phyloP scores from a whole-genome alignment of 352 stramenopile genomes.

The Plasmopara viticola region DNA sequence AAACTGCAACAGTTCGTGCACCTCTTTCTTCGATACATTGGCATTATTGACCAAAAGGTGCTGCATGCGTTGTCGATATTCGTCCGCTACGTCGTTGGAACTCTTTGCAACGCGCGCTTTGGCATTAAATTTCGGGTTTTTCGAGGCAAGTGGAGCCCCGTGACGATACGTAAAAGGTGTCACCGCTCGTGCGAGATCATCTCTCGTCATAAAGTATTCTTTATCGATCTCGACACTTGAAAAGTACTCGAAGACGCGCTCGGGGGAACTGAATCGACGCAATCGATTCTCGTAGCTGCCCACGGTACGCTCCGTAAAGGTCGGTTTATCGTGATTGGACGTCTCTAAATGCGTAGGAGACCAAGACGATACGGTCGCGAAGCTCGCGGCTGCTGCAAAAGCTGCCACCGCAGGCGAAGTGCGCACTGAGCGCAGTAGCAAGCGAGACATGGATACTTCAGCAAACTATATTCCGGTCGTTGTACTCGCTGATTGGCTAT shows the following conservation, averaged over 20 bases:
- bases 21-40: slow-evolving; percentile 37
- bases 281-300: slow-evolving; percentile 87
- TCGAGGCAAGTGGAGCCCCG: slow-evolving; percentile 62
- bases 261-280: slow-evolving; percentile 74
- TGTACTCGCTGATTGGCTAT: no score
- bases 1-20: slow-evolving; percentile 50
- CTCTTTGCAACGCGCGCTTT: slow-evolving; percentile 47
- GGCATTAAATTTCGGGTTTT: slow-evolving; percentile 81
- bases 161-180: slow-evolving; percentile 79
- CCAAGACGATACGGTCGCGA: slow-evolving; percentile 3
- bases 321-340: slow-evolving; percentile 23
- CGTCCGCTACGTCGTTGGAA: slow-evolving; percentile 34
- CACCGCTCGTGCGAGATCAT: slow-evolving; percentile 74
- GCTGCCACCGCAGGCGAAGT: slow-evolving; percentile 7
- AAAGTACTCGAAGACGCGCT: slow-evolving; percentile 89
- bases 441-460: slow-evolving; percentile 17
- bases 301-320: slow-evolving; percentile 72
- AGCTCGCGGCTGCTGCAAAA: slow-evolving; percentile 8
- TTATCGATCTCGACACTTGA: slow-evolving; percentile 78
- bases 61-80: slow-evolving; percentile 49
- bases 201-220: slow-evolving; percentile 78
- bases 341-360: slow-evolving; percentile 18
- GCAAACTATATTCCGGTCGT: neutral
- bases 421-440: slow-evolving; percentile 22
- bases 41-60: slow-evolving; percentile 50